Base-by-base conservation (phyloP, 148 eudicot genomes). In the Persicaria tinctoria region DNA sequence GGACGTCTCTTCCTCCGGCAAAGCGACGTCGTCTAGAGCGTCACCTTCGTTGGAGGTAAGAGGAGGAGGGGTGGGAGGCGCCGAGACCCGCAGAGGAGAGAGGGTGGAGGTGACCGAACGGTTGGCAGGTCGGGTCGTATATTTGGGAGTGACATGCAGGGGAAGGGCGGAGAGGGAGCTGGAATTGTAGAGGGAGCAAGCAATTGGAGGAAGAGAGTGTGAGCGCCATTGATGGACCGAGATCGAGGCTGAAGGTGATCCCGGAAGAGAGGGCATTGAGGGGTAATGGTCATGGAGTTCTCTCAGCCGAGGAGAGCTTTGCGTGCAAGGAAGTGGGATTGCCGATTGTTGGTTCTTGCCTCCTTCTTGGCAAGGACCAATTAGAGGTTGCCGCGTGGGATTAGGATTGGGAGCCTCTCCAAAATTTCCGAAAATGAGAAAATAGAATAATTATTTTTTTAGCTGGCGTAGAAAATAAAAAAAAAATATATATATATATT, bases 11-110 rank as follows among this genome's bases (percentile, higher is more conserved):
- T 62, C 38, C 23, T 48, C 80, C 13, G 20, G 45, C 11, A 71
- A 74, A 46, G 18, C 41, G 66, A 49, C 63, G 53, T 77, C 76
- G 55, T 66, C 74, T 6, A 78, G 59, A 27, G 60, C 50, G 50
- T 74, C 64, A 7, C 68, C 73, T 47, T 75, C 62, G 14, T 75
- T 13, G 16, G 83, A 18, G 3, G 84, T 47, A 0, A 83, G 77
- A 1, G 89, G 62, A 3, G 97, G 87, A 5, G 84, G 49, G 0
- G 85, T 78, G 1, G 88, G 70, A 5, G 97, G 87, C 18, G 92
- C 83, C 69, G 88, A 82, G 20, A 87, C 92, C 27, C 80, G 79
- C 5, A 80, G 72, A 38, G 81, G 78, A 46, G 82, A 76, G 76
- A 53, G 68, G 60, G 68, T 59, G 16, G 18, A 17, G 18, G 59